A percentile compares a stretch with the other conserved stretches of the same genome.
Evolutionary conservation across 768 basidiomycete genomes (phyloP).

Genomic region (Holtermannia corniformis): DNA sequence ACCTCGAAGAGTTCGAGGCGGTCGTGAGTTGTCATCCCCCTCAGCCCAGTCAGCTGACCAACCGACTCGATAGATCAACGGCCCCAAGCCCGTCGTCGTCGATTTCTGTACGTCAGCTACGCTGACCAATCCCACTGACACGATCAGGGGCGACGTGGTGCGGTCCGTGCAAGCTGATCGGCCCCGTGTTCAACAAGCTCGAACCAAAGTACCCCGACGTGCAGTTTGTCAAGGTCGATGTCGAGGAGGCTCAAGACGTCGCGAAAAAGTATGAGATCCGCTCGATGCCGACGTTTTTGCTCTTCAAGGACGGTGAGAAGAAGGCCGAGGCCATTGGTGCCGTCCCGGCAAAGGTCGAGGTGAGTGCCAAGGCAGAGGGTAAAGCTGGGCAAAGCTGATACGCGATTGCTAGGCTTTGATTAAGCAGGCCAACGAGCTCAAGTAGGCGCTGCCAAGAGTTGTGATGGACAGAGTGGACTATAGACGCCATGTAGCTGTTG

Average conservation of each 20-base stretch:
- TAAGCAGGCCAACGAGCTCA: not conserved
- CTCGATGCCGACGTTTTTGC: slow-evolving; percentile 45
- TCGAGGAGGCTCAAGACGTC: slow-evolving; percentile 41
- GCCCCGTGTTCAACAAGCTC: slow-evolving; percentile 41
- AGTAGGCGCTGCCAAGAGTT: too few relatives aligned
- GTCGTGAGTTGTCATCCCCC: slow-evolving; percentile 35
- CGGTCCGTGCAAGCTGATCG: slow-evolving; percentile 41
- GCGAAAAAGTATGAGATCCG: slow-evolving; percentile 33
- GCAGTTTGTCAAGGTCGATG: slow-evolving; percentile 43
- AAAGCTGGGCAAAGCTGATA: not conserved
- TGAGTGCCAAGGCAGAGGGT: slow-evolving; percentile 10
- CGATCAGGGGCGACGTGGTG: slow-evolving; percentile 42
- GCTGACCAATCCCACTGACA: not conserved
- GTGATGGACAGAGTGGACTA: too few relatives aligned
- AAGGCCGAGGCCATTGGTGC: slow-evolving; percentile 41
- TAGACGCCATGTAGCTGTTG: too few relatives aligned
- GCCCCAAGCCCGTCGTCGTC: slow-evolving; percentile 32
- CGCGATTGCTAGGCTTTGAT: not conserved
- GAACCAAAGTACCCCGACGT: slow-evolving; percentile 32
- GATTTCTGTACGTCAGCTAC: slow-evolving; percentile 37
- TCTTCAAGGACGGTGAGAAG: slow-evolving; percentile 39
- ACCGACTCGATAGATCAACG: slow-evolving; percentile 14
- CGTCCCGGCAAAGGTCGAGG: slow-evolving; percentile 34
- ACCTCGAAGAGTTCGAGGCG: slow-evolving; percentile 31
- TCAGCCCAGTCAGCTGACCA: not conserved